Percentiles rank a stretch among this genome's conserved stretches.
Evolutionary conservation across 306 rosid genomes (phyloP).

Genomic region (Ormosia emarginata): DNA sequence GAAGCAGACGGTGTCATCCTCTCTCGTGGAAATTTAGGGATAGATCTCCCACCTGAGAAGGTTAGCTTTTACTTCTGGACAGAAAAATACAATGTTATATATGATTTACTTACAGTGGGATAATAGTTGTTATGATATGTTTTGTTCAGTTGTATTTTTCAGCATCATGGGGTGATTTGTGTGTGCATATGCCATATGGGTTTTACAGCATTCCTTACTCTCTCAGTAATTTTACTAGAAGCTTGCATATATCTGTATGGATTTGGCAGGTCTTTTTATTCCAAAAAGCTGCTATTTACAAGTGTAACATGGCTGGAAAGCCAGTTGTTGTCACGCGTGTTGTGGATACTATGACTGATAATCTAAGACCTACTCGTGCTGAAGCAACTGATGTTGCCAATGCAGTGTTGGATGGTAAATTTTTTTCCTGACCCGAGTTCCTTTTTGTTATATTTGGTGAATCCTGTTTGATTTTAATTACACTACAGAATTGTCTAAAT

Average conservation of each 20-base stretch:
- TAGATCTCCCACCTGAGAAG: slow-evolving; percentile 95
- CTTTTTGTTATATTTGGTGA: slow-evolving; percentile 12
- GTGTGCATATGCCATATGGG: not conserved
- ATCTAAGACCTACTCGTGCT: slow-evolving; percentile 97
- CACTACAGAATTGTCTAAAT: not conserved
- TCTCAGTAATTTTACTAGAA: not conserved
- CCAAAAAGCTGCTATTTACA: slow-evolving; percentile 92
- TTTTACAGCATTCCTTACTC: not conserved
- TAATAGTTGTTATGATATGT: slow-evolving; percentile 1
- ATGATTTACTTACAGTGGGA: not conserved
- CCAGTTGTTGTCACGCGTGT: slow-evolving; percentile 98
- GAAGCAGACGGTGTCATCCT: slow-evolving; percentile 86
- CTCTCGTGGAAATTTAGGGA: slow-evolving; percentile 88
- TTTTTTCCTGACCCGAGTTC: not conserved
- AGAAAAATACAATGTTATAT: not conserved
- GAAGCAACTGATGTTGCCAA: slow-evolving; percentile 99
- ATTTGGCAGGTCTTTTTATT: slow-evolving; percentile 74
- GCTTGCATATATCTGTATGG: not conserved
- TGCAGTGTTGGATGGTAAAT: slow-evolving; percentile 91
- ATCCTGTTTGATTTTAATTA: not conserved
- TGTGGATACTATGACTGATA: slow-evolving; percentile 95
- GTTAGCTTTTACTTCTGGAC: slow-evolving; percentile 40
- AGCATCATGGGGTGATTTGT: not conserved
- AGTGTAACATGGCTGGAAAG: slow-evolving; percentile 98
- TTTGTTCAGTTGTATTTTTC: slow-evolving; percentile 6